phyloP scores from a whole-genome alignment of 202 grass and related monocot genomes.

The Musa balbisiana region DNA sequence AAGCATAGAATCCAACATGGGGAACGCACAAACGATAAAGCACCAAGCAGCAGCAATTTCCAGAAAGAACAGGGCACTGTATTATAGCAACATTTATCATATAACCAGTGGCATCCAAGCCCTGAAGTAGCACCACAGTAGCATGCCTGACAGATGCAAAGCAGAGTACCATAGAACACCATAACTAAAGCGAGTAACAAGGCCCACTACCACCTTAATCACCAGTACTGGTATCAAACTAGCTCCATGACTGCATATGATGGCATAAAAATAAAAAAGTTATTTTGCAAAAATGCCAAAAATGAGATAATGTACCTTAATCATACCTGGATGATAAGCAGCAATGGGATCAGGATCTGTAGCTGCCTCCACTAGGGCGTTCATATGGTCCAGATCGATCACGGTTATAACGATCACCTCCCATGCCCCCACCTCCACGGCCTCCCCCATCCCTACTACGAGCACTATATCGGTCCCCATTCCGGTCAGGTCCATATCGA shows the following conservation, averaged over 20 bases:
- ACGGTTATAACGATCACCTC: slow-evolving; percentile 58
- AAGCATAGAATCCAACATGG: slow-evolving; percentile 8
- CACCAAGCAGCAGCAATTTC: slow-evolving; percentile 1
- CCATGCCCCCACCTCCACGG: slow-evolving; percentile 26
- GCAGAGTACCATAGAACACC: neutral
- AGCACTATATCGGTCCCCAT: slow-evolving; percentile 57
- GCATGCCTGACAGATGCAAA: neutral
- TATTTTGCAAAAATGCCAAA: neutral
- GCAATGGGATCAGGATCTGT: slow-evolving; percentile 17
- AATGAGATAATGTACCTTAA: neutral
- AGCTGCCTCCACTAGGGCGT: slow-evolving; percentile 29
- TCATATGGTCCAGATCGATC: slow-evolving; percentile 91
- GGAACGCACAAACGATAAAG: neutral
- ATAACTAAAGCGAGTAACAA: neutral
- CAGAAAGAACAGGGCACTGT: slow-evolving; percentile 4
- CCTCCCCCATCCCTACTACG: slow-evolving; percentile 60
- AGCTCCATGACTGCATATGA: neutral
- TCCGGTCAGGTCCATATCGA: slow-evolving; percentile 75
- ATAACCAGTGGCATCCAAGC: slow-evolving; percentile 1
- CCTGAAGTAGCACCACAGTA: neutral
- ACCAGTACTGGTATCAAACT: neutral
- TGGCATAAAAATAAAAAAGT: neutral
- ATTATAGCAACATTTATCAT: slow-evolving; percentile 8
- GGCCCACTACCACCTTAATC: neutral
- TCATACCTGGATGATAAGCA: slow-evolving; percentile 36